phyloP scores from a whole-genome alignment of 2,329 filamentous ascomycete species.

The Xylaria sp. region DNA sequence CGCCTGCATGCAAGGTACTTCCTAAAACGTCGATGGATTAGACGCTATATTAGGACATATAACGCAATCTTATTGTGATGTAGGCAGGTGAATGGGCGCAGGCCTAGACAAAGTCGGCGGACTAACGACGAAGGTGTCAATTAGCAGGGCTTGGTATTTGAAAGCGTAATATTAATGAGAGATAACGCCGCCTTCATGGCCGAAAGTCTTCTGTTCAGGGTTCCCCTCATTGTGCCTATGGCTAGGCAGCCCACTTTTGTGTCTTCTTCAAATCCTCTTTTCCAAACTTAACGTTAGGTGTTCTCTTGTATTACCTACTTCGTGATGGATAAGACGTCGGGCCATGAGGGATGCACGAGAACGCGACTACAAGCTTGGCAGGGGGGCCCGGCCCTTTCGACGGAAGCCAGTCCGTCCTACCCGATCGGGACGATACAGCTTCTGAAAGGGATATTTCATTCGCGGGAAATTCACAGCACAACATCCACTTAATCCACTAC shows the following conservation, averaged over 20 bases:
- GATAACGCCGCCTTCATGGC: not conserved
- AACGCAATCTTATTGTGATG: not conserved
- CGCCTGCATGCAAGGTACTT: not conserved
- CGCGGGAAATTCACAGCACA: conserved; percentile 36
- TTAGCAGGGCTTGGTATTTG: not conserved
- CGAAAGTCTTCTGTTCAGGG: not conserved
- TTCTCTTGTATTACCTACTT: not conserved
- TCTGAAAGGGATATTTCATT: conserved; percentile 31
- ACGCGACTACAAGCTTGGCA: conserved; percentile 3
- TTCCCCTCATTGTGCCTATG: not conserved
- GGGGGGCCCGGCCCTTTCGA: conserved; percentile 21
- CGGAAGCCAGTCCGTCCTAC: conserved; percentile 36
- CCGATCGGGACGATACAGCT: conserved; percentile 31
- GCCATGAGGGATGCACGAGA: conserved; percentile 1
- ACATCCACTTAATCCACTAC: conserved; percentile 20
- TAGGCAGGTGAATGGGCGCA: not conserved
- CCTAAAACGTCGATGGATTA: not conserved
- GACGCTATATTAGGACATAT: not conserved
- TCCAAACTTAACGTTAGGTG: not conserved
- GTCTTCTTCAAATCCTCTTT: not conserved
- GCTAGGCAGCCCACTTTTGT: not conserved
- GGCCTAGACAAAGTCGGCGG: not conserved
- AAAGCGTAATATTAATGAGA: not conserved
- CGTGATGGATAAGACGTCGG: not conserved
- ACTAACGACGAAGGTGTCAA: not conserved